Evolutionary conservation across 2,329 filamentous ascomycete genomes (phyloP).

Genomic region (Alternaria sp.): DNA sequence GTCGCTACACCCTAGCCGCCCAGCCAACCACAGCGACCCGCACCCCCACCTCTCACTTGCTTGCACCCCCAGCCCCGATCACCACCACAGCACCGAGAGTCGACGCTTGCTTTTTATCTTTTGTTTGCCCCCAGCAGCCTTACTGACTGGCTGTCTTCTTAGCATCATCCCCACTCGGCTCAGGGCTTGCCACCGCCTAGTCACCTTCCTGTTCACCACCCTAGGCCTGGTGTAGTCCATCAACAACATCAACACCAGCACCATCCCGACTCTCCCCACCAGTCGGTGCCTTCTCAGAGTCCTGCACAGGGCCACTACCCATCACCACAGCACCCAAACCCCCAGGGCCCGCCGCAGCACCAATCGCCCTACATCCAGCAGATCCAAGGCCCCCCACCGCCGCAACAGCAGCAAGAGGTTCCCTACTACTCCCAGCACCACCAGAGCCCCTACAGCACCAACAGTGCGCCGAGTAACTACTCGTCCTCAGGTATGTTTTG

Average conservation of each 20-base stretch:
- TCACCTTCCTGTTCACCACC: slow-evolving; percentile 67
- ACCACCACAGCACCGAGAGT: slow-evolving; percentile 3
- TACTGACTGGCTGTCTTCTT: slow-evolving; percentile 47
- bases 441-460: slow-evolving; percentile 82
- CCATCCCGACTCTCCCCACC: slow-evolving; percentile 69
- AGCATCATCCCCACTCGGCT: slow-evolving; percentile 79
- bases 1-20: slow-evolving; percentile 30
- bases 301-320: slow-evolving; percentile 67
- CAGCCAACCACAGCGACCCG: slow-evolving; percentile 31
- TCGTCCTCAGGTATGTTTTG: slow-evolving; percentile 66
- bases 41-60: slow-evolving; percentile 22
- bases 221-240: slow-evolving; percentile 72
- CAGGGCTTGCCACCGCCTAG: slow-evolving; percentile 71
- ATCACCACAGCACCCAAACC: slow-evolving; percentile 69
- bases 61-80: slow-evolving; percentile 25
- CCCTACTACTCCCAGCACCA: slow-evolving; percentile 81
- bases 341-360: slow-evolving; percentile 59
- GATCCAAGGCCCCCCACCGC: slow-evolving; percentile 66
- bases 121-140: slow-evolving; percentile 23
- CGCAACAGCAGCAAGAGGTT: slow-evolving; percentile 70
- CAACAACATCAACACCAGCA: slow-evolving; percentile 50
- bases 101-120: slow-evolving; percentile 19
- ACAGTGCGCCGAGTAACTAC: slow-evolving; percentile 82
- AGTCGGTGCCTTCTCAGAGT: slow-evolving; percentile 65
- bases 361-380: slow-evolving; percentile 70